These are phyloP conservation scores for Jacaranda copaia DNA, from an alignment of 257 asterid genomes.

Conservation along the genomic window DNA sequence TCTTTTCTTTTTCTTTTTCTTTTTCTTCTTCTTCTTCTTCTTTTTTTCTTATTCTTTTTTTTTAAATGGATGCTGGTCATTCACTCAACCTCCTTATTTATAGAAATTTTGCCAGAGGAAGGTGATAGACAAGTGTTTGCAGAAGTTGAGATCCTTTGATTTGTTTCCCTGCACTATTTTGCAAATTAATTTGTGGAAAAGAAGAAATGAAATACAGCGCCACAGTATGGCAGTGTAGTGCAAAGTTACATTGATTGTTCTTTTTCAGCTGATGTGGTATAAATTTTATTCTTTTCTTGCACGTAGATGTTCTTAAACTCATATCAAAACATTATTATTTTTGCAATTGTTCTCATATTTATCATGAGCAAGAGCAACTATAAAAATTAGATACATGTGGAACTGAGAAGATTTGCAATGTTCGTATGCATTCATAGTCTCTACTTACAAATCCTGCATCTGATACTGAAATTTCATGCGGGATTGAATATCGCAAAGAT, in stretches of 20 bases:
- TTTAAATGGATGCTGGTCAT: background rate
- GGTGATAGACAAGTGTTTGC: background rate
- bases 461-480: too few relatives aligned
- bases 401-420: too few relatives aligned
- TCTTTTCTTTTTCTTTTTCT: too few relatives aligned
- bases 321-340: background rate
- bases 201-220: background rate
- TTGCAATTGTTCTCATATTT: too few relatives aligned
- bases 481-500: too few relatives aligned
- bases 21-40: too few relatives aligned
- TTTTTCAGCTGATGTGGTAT: background rate
- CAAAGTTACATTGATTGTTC: background rate
- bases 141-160: background rate
- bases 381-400: too few relatives aligned
- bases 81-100: background rate
- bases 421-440: too few relatives aligned
- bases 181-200: conserved; percentile 5
- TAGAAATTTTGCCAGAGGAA: background rate
- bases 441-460: too few relatives aligned
- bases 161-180: conserved; percentile 19
- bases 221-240: background rate
- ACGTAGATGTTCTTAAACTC: too few relatives aligned
- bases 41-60: too few relatives aligned
- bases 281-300: background rate
- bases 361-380: too few relatives aligned